These are phyloP conservation scores for Scheffersomyces amazonensis DNA, from an alignment of 805 yeast genomes.

Conservation along the genomic window DNA sequence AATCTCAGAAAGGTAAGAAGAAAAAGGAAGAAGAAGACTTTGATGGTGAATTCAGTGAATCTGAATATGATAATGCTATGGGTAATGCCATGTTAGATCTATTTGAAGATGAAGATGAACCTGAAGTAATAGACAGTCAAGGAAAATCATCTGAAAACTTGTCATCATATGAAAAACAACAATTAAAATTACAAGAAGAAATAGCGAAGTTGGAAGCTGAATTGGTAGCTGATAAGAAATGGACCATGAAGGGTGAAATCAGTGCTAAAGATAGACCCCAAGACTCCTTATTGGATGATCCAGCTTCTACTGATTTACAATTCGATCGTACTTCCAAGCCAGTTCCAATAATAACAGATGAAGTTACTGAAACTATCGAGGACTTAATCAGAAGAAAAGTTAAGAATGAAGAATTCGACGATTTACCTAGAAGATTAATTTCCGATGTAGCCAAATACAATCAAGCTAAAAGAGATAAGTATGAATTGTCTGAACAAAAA, in stretches of 20 bases:
- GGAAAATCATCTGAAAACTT: conserved; percentile 33
- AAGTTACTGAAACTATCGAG: conserved; percentile 81
- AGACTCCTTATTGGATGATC: conserved; percentile 78
- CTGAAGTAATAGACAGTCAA: conserved; percentile 16
- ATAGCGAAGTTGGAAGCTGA: conserved; percentile 80
- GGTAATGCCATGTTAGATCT: conserved; percentile 62
- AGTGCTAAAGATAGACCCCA: conserved; percentile 75
- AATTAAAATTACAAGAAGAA: conserved; percentile 69
- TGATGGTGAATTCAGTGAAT: conserved; percentile 37
- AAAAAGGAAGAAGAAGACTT: conserved; percentile 31
- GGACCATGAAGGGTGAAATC: conserved; percentile 96
- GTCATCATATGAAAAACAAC: conserved; percentile 83
- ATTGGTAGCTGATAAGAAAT: conserved; percentile 83
- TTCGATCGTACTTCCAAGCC: conserved; percentile 95
- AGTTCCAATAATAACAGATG: conserved; percentile 90
- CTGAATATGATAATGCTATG: conserved; percentile 60
- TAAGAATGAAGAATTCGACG: conserved; percentile 74
- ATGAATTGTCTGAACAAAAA: conserved; percentile 79
- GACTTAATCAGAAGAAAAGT: conserved; percentile 86
- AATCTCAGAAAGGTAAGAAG: conserved; percentile 8
- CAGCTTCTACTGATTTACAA: conserved; percentile 54
- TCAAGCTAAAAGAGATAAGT: conserved; percentile 30
- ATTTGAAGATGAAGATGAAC: conserved; percentile 45
- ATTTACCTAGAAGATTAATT: conserved; percentile 69
- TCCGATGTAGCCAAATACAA: conserved; percentile 62